phyloP scores from a whole-genome alignment of 345 rosid species.

The Brassica nigra region DNA sequence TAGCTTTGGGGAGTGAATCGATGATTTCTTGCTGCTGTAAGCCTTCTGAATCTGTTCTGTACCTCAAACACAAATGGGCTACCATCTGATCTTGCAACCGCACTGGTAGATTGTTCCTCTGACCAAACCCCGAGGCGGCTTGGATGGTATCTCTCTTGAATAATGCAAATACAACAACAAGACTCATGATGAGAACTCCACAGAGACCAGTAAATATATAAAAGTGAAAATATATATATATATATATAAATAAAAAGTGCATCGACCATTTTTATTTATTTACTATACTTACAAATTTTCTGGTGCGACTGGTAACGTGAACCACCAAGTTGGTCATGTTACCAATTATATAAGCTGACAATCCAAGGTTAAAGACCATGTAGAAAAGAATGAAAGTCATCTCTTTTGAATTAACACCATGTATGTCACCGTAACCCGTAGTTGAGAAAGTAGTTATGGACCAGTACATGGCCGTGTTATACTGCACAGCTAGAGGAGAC shows the following conservation, averaged over 20 bases:
- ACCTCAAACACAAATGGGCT: constrained; percentile 80
- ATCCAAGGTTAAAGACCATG: constrained; percentile 75
- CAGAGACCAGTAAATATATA: background rate
- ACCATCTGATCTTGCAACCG: constrained; percentile 92
- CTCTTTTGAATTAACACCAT: constrained; percentile 64
- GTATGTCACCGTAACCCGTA: constrained; percentile 88
- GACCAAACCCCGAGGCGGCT: constrained; percentile 77
- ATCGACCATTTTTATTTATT: background rate
- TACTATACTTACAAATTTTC: constrained; percentile 69
- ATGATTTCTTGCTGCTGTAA: constrained; percentile 88
- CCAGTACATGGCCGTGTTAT: constrained; percentile 77
- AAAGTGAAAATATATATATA: too few relatives aligned
- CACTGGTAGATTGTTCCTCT: constrained; percentile 71
- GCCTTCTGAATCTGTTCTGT: constrained; percentile 86
- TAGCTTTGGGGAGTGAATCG: constrained; percentile 86
- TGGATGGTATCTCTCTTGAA: constrained; percentile 83
- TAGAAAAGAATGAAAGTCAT: constrained; percentile 61
- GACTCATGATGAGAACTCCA: background rate
- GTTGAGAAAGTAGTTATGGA: constrained; percentile 80
- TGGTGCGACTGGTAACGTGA: constrained; percentile 76
- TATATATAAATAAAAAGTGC: too few relatives aligned
- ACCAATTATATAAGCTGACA: constrained; percentile 75
- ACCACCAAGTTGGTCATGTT: constrained; percentile 89
- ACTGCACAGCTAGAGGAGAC: constrained; percentile 43
- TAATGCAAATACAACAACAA: constrained; percentile 6